Evolutionary conservation across 768 basidiomycete species (phyloP), one percentile per base, ranked within the genome.

Genomic region (Mrakia frigida): DNA sequence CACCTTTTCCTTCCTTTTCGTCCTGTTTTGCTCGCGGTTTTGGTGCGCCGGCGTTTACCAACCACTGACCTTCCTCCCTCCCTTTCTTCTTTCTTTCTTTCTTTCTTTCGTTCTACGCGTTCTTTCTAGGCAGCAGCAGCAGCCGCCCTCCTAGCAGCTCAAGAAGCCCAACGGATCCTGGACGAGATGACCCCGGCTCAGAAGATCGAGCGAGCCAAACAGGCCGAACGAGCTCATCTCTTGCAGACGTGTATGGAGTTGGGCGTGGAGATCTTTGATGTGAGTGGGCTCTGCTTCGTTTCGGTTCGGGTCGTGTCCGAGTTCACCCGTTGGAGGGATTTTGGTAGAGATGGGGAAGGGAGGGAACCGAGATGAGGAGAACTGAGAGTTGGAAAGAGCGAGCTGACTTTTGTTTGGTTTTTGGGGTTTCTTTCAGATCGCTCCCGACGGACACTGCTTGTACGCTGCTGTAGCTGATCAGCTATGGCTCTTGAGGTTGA

Each of bases 381-480:
- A 39, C 18, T 16, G 31, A 6, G 13, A 13, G 31, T 46, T 46
- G 35, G 23, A 31, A 43, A 52, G 14, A 13, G 10, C 31, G 50
- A 70, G 13, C 69, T 53, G 43, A 50, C 68, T n/a, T 50, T 46
- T 6, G 23, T 43, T 39, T 3, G 6, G 35, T 39, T 10, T 10
- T 68, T 61, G 25, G n/a, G 41, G 6, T 37, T 21, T 23, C 69
- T 35, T 31, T 25, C 23, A 96, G 94, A 90, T 98, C 80, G 90
- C 90, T 77, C 93, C 96, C 25, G 96, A 98, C 80, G 96, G 96
- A 0, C 94, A 98, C 81, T 98, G 96, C 84, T 89, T 98, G 53
- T 99, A 91, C 85, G 92, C 93, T 65, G 93, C 96, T 11, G 86
- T 98, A 31, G 95, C 92, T 28, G 94, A 98, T 83, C 96, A 99